Evolutionary conservation across 768 basidiomycete species (phyloP).

Genomic region (Phanerochaete carnosa): DNA sequence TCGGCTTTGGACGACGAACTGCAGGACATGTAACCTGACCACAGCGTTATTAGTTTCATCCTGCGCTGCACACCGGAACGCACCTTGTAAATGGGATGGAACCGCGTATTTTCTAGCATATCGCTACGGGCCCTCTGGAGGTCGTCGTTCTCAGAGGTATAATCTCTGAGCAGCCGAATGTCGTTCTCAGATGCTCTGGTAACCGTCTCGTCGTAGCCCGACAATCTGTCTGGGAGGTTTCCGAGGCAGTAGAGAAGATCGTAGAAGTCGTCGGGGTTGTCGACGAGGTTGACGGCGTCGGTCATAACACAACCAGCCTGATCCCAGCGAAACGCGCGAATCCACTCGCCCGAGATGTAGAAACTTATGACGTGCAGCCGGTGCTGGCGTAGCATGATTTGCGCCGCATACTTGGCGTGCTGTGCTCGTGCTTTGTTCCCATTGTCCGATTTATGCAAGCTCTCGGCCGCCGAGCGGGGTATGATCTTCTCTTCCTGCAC

Average conservation of each 20-base stretch:
- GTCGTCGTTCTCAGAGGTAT: neutral
- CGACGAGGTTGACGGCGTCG: neutral
- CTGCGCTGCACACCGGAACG: neutral
- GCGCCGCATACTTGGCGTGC: neutral
- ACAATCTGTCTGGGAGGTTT: neutral
- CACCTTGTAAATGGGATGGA: neutral
- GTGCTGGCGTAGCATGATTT: neutral
- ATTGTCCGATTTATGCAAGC: neutral
- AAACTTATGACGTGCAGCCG: neutral
- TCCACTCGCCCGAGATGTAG: neutral
- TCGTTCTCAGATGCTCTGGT: neutral
- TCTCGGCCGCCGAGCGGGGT: neutral
- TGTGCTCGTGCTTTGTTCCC: neutral
- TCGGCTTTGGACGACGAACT: too few relatives aligned
- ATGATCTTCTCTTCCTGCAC: neutral
- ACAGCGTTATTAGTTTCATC: neutral
- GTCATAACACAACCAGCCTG: neutral
- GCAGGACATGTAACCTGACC: neutral
- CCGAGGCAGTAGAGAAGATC: neutral
- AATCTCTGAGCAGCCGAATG: neutral
- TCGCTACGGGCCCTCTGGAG: conserved; percentile 2
- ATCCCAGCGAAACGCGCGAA: conserved; percentile 7
- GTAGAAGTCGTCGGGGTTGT: neutral
- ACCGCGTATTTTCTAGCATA: neutral
- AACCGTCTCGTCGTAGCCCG: neutral